Base-by-base conservation (phyloP, 345 rosid species). In the Cochlearia excelsa region DNA sequence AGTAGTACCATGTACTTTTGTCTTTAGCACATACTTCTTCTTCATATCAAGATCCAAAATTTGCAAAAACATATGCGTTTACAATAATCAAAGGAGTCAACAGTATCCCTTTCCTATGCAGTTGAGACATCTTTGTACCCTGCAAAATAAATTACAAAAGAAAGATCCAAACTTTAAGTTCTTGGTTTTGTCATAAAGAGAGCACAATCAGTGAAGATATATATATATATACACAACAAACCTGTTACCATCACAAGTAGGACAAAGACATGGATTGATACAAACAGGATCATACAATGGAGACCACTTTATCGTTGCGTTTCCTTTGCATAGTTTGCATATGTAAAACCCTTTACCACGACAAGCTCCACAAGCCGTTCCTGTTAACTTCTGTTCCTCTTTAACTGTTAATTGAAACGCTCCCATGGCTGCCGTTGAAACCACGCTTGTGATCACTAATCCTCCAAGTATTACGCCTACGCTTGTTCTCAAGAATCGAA, bases 181-280 rank as follows among this genome's bases (percentile, higher is more conserved):
- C 6, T 40, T 27, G 47, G 47, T 43, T 27, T 30, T 26, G 62
- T 51, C 48, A 8, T 34, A 34, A 3, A 64, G 2, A 40, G 23
- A 46, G 6, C 47, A 55, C 5, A 62, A 42, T 46, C 39, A 46
- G 37, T 3, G 37, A 34, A 34, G 37, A 3, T 34, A 53, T 11
- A 3, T 9, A 62, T 73, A 16, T 16, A 16, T 16, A 16, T 16
- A 16, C 23, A 16, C 23, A 16, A 16, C 23, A 38, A 47, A 90
- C 97, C 94, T 84, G 74, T 87, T 63, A 49, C 96, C 98, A 62
- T 87, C 96, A 61, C 98, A 91, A 26, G 96, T 88, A 61, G 98
- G 98, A 74, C 96, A 91, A 70, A 88, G 75, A 65, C 87, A 81
- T 40, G 92, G 96, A 61, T 86, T 85, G 63, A 84, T 74, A 67